Evolutionary conservation across 768 basidiomycete species (phyloP), one percentile per base, ranked within the genome.

Genomic region (Termitomyces heimii): DNA sequence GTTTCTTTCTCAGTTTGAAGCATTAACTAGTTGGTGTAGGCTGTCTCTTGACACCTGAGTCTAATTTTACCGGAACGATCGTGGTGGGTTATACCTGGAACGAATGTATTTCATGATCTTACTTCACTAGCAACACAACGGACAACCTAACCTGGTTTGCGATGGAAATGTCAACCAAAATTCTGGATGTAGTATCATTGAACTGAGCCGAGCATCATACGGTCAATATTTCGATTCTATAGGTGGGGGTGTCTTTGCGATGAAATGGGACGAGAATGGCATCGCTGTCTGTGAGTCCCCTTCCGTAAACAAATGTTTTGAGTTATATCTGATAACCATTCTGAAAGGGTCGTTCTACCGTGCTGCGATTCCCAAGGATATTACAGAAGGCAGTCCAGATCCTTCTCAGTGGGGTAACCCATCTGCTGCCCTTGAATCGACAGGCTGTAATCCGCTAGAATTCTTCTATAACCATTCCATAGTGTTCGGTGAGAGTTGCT

Each of bases 191-290:
- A 85, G 86, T 37, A 75, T 93, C 60, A 82, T 78, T 0, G 91
- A 94, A 66, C 84, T 83, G 83, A 93, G 90, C 64, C 77, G 79
- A 22, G 85, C 88, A 2, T 94, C 92, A 0, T 94, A 90, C 69
- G 93, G 93, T 0, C 84, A 87, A 37, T 81, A 80, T 53, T 94
- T 94, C 66, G 92, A 94, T 59, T 77, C 79, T 0, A 83, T 82
- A 65, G 82, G 87, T 10, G 93, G 93, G 5, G 93, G 93, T 3
- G 84, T 92, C 3, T 94, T 91, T 67, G 91, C 84, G 1, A 92
- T 92, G 89, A 87, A 88, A 63, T 94, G 93, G 93, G 89, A 93
- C 65, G 80, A 84, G 57, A 77, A 76, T 58, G 84, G 85, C 2
- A 90, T 92, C 55, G 81, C 84, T 40, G 80, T 90, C 60, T 92